phyloP scores from a whole-genome alignment of 345 rosid species.

The Camelina hispida region DNA sequence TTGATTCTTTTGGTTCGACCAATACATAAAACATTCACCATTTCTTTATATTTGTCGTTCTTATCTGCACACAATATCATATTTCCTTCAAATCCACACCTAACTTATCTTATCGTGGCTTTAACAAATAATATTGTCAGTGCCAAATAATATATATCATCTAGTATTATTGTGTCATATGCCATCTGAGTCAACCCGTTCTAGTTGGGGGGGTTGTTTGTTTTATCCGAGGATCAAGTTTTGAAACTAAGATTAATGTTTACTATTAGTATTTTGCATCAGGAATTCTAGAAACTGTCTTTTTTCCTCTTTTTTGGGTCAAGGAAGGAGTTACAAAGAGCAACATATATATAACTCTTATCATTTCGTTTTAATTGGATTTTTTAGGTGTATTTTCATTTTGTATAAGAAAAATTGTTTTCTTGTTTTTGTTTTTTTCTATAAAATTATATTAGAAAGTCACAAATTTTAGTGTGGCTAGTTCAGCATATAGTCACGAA shows the following conservation, averaged over 20 bases:
- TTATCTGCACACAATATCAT: constrained; percentile 10
- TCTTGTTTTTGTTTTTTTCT: no score
- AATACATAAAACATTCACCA: constrained; percentile 19
- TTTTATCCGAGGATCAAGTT: not conserved
- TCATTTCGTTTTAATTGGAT: no score
- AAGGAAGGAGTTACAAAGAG: no score
- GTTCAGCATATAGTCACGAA: no score
- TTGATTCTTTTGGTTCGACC: constrained; percentile 28
- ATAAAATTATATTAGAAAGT: no score
- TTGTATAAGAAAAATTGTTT: no score
- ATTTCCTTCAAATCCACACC: constrained; percentile 7
- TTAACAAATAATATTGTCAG: not conserved
- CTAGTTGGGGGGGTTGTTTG: not conserved
- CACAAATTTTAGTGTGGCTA: no score
- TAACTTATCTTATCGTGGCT: constrained; percentile 17
- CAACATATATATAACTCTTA: no score
- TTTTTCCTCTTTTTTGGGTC: no score
- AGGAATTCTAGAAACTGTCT: no score
- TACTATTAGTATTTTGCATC: no score
- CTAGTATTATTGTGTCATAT: constrained; percentile 5
- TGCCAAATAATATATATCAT: not conserved
- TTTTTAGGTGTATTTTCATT: no score
- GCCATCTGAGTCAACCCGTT: constrained; percentile 14
- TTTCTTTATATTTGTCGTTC: not conserved
- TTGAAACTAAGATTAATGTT: not conserved